Base-by-base conservation (phyloP, 441 rosid genomes). In the Codiaeum variegatum region DNA sequence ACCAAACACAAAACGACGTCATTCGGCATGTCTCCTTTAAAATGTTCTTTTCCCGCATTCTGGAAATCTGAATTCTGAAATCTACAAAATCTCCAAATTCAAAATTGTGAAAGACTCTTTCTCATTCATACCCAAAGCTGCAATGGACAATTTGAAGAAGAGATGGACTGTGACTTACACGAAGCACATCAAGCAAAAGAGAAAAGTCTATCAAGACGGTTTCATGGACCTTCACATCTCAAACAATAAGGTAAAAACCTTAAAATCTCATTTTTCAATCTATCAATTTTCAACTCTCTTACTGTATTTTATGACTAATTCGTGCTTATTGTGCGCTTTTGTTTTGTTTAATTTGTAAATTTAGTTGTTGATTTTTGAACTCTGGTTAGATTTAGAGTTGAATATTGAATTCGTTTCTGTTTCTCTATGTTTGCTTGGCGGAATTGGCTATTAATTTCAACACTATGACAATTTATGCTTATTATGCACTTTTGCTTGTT, bases 121-220 rank as follows among this genome's bases (percentile, higher is more conserved):
- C 18, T 1, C 52, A 62, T 11, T 62, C 19, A 7, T 38, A 51
- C 49, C 52, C 24, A 11, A 55, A 23, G 46, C 58, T 31, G 36
- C 63, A 47, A 75, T 80, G 86, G 88, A 84, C 79, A 83, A 74
- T 52, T 77, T 6, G 79, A 82, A 79, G 85, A 77, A 77, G 85
- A 81, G 90, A 80, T 92, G 97, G 96, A 79, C 76, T 64, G 91
- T 87, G 52, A 81, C 92, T 80, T 94, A 84, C 83, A 90, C 98
- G 66, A 91, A 87, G 84, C 94, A 94, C 78, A 55, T 92, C 62
- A 88, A 87, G 74, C 93, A 90, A 82, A 92, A 91, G 86, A 80
- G 96, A 63, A 92, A 94, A 76, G 84, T 87, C 67, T 94, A 84
- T 62, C 90, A 90, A 75, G 97, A 92, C 79, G 98, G 97, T 67